Evolutionary conservation across 441 rosid genomes (phyloP), one percentile per base, ranked within the genome.

Genomic region (Theobroma grandiflorum): DNA sequence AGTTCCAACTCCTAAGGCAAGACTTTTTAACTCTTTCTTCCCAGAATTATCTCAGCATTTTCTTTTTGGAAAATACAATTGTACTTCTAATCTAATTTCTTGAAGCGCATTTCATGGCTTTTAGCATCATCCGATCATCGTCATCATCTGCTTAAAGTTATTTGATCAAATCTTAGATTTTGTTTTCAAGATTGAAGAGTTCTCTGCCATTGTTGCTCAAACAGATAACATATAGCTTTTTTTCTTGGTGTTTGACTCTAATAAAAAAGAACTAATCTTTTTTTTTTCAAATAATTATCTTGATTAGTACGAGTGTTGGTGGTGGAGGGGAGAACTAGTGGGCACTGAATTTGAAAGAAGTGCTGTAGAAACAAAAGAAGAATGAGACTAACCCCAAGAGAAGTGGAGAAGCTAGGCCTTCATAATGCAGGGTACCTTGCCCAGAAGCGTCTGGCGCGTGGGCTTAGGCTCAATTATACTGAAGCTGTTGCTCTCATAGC

Each of bases 401-500:
- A 95, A 84, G 83, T 87, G 12, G 98, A 92, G 82, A 96, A 96
- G 79, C 78, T 95, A 67, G 90, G 78, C 47, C 95, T 96, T 70
- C 98, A 96, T 80, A 86, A 86, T 74, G 97, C 98, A 3, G 98
- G 98, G 18, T 88, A 83, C 84, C 96, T 96, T 22, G 97, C 99
- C 0, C 99, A 94, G 89, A 96, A 94, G 81, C 99, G 98, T 78
- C 96, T 96, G 31, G 98, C 99, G 69, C 97, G 98, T 40, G 97
- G 98, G 63, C 86, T 91, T 76, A 84, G 87, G 68, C 99, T 96
- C 62, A 94, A 93, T 75, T 90, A 94, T 87, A 82, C 98, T 15
- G 98, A 96, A 82, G 85, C 98, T 70, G 91, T 91, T 4, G 99
- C 98, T 18, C 97, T 96, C 55, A 87, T 96, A 47, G 97, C 98